Evolutionary conservation across 441 rosid genomes (phyloP).

Genomic region (Heliophila coronopifolia): DNA sequence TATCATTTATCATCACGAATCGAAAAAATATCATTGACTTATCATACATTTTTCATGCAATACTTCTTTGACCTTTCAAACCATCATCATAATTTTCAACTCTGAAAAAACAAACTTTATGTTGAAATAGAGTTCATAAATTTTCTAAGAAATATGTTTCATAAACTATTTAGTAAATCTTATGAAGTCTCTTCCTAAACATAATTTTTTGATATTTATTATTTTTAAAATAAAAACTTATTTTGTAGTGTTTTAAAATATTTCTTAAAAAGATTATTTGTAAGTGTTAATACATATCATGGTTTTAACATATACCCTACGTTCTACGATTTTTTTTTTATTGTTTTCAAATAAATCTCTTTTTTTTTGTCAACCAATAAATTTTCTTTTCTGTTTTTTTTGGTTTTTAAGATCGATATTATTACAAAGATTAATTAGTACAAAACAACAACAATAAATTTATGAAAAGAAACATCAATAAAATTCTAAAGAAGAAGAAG

Average conservation of each 20-base stretch:
- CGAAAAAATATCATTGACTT: slow-evolving; percentile 17
- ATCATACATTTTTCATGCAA: slow-evolving; percentile 3
- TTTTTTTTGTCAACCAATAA: too few species aligned
- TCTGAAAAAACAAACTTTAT: too few species aligned
- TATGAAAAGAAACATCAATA: slow-evolving; percentile 19
- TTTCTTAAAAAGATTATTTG: background rate
- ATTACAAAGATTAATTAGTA: background rate
- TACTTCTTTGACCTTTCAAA: too few species aligned
- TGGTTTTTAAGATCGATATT: too few species aligned
- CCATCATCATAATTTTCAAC: too few species aligned
- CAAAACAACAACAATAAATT: slow-evolving; percentile 3
- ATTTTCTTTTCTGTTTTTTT: too few species aligned
- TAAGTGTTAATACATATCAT: background rate
- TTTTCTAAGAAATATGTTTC: too few species aligned
- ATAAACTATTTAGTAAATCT: background rate
- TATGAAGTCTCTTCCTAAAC: too few species aligned
- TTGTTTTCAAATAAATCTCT: too few species aligned
- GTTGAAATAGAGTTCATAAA: too few species aligned
- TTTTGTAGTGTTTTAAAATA: background rate
- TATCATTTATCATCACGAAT: too few species aligned
- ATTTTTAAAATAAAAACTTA: background rate
- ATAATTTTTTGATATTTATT: too few species aligned
- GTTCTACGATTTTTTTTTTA: background rate
- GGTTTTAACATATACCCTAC: background rate
- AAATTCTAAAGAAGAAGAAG: slow-evolving; percentile 24